Base-by-base conservation (phyloP, 768 basidiomycete genomes). In the Trametopsis cervina region DNA sequence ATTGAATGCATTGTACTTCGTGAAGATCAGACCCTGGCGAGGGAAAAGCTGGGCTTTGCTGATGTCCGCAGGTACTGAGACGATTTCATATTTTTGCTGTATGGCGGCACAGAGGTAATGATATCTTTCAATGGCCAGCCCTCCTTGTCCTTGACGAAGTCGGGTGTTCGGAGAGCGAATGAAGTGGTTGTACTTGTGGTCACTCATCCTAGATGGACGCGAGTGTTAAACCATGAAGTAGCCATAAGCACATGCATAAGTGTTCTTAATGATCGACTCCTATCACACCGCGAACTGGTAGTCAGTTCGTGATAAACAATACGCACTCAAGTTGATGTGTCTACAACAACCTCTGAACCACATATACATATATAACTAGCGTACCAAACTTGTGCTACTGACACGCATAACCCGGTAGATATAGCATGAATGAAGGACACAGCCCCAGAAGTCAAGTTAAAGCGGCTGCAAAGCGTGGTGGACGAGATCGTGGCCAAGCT, bases 41-140 rank as follows among this genome's bases (percentile, higher is more conserved):
- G 47, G 21, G 21, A 42, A 48, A 4, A 48, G 22, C 23, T 29
- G 24, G 1, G 25, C 39, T 12, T 23, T 24, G 25, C 39, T 6
- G 17, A 48, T n/a, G 48, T 50, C 44, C 4, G 45, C 22, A 1
- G 51, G 45, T 15, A 43, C 42, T n/a, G 12, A 24, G 2, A 4
- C 15, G n/a, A 47, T 13, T 15, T 21, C 40, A 42, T 22, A 52
- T 4, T 29, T 23, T n/a, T 36, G 21, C 23, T 42, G 25, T 24
- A 49, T 13, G 7, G 51, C 51, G 1, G 51, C 51, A 43, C 51
- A 41, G 1, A 53, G 46, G 17, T 48, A 40, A 27, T 53, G 47
- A 24, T 42, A 44, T 4, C 37, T 18, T n/a, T 35, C 26, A 10
- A 23, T 18, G 21, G 51, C 17, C 17, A 42, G 1, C 11, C 24